These are phyloP conservation scores for Trypanosoma melophagium DNA, from an alignment of 208 protist species.

Conservation along the genomic window DNA sequence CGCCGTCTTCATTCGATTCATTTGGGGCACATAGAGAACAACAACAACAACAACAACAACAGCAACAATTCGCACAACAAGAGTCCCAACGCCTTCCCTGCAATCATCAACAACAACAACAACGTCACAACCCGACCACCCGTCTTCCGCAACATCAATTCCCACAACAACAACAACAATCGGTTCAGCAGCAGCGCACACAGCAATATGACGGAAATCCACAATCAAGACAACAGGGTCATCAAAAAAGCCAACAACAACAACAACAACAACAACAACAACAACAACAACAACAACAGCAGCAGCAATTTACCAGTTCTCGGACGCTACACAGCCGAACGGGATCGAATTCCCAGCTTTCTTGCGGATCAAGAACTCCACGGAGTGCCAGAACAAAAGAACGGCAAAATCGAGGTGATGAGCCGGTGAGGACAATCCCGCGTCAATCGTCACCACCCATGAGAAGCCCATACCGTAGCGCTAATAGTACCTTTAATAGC, in stretches of 20 bases:
- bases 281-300: conserved; percentile 9
- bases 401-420: neutral
- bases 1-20: neutral
- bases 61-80: no score
- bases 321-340: conserved; percentile 2
- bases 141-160: no score
- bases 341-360: conserved; percentile 1
- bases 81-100: no score
- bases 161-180: conserved; percentile 1
- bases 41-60: no score
- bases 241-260: conserved; percentile 1
- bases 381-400: neutral
- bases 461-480: neutral
- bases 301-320: conserved; percentile 10
- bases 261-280: conserved; percentile 13
- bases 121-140: no score
- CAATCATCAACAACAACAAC: no score
- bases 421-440: neutral
- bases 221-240: conserved; percentile 5
- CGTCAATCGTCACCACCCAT: conserved; percentile 13
- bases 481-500: neutral
- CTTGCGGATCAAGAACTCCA: conserved; percentile 8
- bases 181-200: conserved; percentile 1
- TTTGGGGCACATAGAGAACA: no score
- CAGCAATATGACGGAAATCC: neutral